Evolutionary conservation across 768 basidiomycete species (phyloP).

Genomic region (Suillus discolor): DNA sequence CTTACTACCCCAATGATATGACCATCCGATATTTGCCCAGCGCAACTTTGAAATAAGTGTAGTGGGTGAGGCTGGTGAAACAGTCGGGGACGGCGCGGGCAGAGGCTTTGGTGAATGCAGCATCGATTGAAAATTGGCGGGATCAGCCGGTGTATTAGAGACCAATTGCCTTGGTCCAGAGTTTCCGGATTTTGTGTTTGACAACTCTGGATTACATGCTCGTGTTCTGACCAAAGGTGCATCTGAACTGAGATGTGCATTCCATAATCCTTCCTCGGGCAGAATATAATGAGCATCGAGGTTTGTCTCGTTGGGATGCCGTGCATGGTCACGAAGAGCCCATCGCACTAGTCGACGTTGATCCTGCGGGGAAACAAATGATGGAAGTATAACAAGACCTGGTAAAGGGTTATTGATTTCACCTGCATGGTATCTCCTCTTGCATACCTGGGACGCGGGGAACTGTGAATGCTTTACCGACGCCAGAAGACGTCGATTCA

Average conservation of each 20-base stretch:
- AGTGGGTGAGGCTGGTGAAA: slow-evolving; percentile 49
- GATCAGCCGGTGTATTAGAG: slow-evolving; percentile 69
- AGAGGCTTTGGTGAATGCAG: slow-evolving; percentile 59
- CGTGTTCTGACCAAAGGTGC: slow-evolving; percentile 46
- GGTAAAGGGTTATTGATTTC: slow-evolving; percentile 4
- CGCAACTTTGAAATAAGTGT: slow-evolving; percentile 75
- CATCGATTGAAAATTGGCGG: slow-evolving; percentile 55
- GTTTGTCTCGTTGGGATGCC: slow-evolving; percentile 83
- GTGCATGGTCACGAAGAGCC: slow-evolving; percentile 76
- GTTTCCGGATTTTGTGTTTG: slow-evolving; percentile 21
- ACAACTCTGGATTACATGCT: slow-evolving; percentile 23
- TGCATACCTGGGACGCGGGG: slow-evolving; percentile 37
- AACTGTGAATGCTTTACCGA: slow-evolving; percentile 30
- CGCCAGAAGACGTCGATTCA: neutral
- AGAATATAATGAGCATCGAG: slow-evolving; percentile 85
- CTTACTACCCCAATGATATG: slow-evolving; percentile 96
- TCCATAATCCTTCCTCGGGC: slow-evolving; percentile 81
- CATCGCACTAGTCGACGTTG: slow-evolving; percentile 74
- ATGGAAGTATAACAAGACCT: slow-evolving; percentile 88
- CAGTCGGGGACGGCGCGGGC: slow-evolving; percentile 64
- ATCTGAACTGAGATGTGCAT: slow-evolving; percentile 43
- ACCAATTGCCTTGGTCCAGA: slow-evolving; percentile 68
- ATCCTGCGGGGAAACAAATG: slow-evolving; percentile 58
- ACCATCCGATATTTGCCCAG: slow-evolving; percentile 97
- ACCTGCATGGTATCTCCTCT: neutral